A percentile compares a stretch with the other conserved stretches of the same genome.
These are phyloP conservation scores for Termitomyces sp. DNA, from an alignment of 768 basidiomycete species.

Conservation along the genomic window DNA sequence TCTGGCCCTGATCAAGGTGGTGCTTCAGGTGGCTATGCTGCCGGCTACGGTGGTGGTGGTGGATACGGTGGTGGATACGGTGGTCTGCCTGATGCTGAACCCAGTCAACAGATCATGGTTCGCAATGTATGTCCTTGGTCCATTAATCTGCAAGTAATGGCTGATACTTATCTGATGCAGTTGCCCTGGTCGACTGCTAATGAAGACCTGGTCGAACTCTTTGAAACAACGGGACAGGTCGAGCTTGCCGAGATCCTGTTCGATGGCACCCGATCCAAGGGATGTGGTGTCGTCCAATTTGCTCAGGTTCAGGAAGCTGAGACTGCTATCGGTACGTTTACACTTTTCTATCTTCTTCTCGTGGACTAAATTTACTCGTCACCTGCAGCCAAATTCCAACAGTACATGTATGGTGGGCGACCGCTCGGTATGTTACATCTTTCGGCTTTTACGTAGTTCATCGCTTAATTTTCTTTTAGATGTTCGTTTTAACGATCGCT, in stretches of 20 bases:
- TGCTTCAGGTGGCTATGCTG: conserved; percentile 33
- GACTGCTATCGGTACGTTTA: conserved; percentile 76
- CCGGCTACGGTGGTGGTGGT: conserved; percentile 26
- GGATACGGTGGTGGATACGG: conserved; percentile 28
- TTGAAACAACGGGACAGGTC: conserved; percentile 96
- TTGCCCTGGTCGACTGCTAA: conserved; percentile 99
- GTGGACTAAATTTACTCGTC: background rate
- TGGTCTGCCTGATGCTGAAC: conserved; percentile 56
- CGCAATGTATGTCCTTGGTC: conserved; percentile 75
- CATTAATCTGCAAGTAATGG: background rate
- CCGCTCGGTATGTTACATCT: conserved; percentile 58
- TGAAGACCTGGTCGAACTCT: conserved; percentile 95
- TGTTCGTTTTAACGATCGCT: conserved; percentile 92
- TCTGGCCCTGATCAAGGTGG: conserved; percentile 76
- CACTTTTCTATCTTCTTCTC: background rate
- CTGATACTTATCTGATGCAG: conserved; percentile 33
- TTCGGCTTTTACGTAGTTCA: background rate
- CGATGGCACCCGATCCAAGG: conserved; percentile 89
- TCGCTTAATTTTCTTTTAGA: conserved; percentile 37
- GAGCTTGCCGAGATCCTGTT: conserved; percentile 93
- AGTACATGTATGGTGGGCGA: conserved; percentile 91
- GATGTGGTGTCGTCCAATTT: conserved; percentile 95
- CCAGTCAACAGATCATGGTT: conserved; percentile 97
- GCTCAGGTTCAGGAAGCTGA: conserved; percentile 83
- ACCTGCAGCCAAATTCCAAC: conserved; percentile 79